Evolutionary conservation across 495 filamentous ascomycete genomes (phyloP).

Genomic region (Annulohypoxylon maeteangense): DNA sequence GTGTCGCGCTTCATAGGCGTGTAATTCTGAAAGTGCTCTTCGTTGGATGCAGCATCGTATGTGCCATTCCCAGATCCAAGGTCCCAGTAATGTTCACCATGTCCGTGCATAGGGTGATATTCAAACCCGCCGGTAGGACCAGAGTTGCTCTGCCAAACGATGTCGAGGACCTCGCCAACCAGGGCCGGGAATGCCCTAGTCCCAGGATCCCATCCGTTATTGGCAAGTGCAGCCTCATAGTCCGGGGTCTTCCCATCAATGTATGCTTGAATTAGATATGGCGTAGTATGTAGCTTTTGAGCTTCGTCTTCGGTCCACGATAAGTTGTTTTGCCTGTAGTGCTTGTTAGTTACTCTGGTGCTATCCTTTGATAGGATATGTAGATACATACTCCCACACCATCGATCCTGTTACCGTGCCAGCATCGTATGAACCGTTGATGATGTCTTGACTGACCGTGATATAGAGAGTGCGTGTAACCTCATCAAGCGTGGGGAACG

Average conservation of each 20-base stretch:
- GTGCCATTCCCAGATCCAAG: constrained; percentile 66
- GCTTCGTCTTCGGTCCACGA: constrained; percentile 61
- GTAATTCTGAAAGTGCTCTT: constrained; percentile 55
- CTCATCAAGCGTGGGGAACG: constrained; percentile 60
- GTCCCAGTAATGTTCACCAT: constrained; percentile 69
- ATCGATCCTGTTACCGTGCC: constrained; percentile 38
- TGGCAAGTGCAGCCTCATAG: constrained; percentile 55
- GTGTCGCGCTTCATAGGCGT: constrained; percentile 65
- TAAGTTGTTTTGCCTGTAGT: constrained; percentile 56
- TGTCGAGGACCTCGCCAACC: constrained; percentile 71
- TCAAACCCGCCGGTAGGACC: constrained; percentile 62
- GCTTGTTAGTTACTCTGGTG: constrained; percentile 34
- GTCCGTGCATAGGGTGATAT: constrained; percentile 69
- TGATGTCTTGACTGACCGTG: constrained; percentile 56
- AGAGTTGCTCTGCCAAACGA: constrained; percentile 64
- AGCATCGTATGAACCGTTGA: constrained; percentile 49
- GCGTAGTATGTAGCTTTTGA: constrained; percentile 42
- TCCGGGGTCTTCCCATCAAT: constrained; percentile 54
- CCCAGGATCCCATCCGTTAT: constrained; percentile 64
- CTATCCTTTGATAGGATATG: background rate
- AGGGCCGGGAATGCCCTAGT: constrained; percentile 63
- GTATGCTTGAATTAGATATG: constrained; percentile 69
- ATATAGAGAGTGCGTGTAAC: constrained; percentile 65
- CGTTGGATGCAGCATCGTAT: constrained; percentile 64
- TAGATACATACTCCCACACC: constrained; percentile 45